Conservation (phyloP, 2,329 filamentous ascomycete genomes). For the Geosmithia putterillii region DNA sequence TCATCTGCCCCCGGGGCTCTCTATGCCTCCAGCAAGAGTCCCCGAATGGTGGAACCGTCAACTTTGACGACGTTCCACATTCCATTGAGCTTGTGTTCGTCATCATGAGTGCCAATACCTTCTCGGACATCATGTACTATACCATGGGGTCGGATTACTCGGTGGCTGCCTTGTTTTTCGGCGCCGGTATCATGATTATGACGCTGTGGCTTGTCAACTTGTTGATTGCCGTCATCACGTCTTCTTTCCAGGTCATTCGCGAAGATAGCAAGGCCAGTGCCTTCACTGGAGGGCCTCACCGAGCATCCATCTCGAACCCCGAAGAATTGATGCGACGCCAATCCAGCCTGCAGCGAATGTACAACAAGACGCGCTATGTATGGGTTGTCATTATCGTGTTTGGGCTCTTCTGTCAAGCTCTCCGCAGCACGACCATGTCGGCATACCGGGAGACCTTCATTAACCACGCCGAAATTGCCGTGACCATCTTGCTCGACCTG, state of each 20-base stretch:
- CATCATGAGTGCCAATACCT: slow-evolving; percentile 97
- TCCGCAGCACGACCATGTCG: slow-evolving; percentile 67
- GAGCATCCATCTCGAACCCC: not conserved
- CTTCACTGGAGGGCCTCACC: slow-evolving; percentile 60
- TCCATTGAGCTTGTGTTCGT: slow-evolving; percentile 93
- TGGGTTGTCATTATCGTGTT: slow-evolving; percentile 76
- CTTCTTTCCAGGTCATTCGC: slow-evolving; percentile 94
- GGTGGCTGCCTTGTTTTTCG: slow-evolving; percentile 67
- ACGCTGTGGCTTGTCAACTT: slow-evolving; percentile 95
- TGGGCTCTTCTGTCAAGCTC: slow-evolving; percentile 66
- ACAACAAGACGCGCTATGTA: slow-evolving; percentile 59
- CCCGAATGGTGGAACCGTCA: slow-evolving; percentile 76
- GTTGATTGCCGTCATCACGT: slow-evolving; percentile 91
- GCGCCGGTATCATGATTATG: slow-evolving; percentile 71
- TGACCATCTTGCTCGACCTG: slow-evolving; percentile 65
- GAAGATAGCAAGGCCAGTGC: slow-evolving; percentile 93
- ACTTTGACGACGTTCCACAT: slow-evolving; percentile 88
- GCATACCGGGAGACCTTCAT: slow-evolving; percentile 50
- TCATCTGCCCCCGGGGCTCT: slow-evolving; percentile 73
- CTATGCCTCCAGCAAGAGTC: slow-evolving; percentile 68
- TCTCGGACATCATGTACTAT: slow-evolving; percentile 87
- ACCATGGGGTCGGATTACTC: slow-evolving; percentile 88
- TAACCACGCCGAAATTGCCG: slow-evolving; percentile 55
- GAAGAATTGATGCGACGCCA: slow-evolving; percentile 23
- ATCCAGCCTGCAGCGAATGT: slow-evolving; percentile 53